Evolutionary conservation across 257 asterid genomes (phyloP), one percentile per base, ranked within the genome.

Genomic region (Solanum commersonii): DNA sequence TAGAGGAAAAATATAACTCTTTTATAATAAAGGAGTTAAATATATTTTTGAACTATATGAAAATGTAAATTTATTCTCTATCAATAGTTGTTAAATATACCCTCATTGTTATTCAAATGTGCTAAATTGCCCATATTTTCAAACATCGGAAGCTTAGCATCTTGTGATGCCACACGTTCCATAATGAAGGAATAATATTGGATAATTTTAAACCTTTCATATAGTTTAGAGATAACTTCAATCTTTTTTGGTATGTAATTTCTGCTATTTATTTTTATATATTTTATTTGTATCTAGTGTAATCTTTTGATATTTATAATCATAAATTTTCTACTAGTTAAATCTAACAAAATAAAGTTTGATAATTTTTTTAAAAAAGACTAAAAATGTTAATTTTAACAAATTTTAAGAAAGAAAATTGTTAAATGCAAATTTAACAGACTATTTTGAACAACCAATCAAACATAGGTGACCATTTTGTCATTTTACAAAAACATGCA

Each of bases 11-110:
- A 18, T 56, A 56, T 56, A 18, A 56, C 1, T 2, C 1, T 18
- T 56, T 56, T 18, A 56, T 2, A 0, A 0, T 56, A 3, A 18
- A 56, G 10, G 65, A 1, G 10, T 56, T 3, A 18, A 18, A 18
- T 18, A 1, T 18, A 0, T 52, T 18, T 0, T 1, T 52, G 0
- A 52, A 18, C n/a, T 52, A 52, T 52, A 6, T 2, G 4, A 52
- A 52, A 52, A 6, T 1, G 23, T 52, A 52, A 52, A 52, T 42
- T 42, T 42, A 42, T 52, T 4, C 1, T 52, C 0, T 52, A 20
- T 52, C 3, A 56, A 56, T 18, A 18, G 65, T 6, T 52, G 8
- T 49, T 52, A 1, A 6, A 18, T 16, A 52, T 52, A 52, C 4
- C 4, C 10, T 52, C 10, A 0, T 18, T 1, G 4, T 7, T 18